These are phyloP conservation scores for Collariella sp. DNA, from an alignment of 495 filamentous ascomycete species.

Conservation along the genomic window DNA sequence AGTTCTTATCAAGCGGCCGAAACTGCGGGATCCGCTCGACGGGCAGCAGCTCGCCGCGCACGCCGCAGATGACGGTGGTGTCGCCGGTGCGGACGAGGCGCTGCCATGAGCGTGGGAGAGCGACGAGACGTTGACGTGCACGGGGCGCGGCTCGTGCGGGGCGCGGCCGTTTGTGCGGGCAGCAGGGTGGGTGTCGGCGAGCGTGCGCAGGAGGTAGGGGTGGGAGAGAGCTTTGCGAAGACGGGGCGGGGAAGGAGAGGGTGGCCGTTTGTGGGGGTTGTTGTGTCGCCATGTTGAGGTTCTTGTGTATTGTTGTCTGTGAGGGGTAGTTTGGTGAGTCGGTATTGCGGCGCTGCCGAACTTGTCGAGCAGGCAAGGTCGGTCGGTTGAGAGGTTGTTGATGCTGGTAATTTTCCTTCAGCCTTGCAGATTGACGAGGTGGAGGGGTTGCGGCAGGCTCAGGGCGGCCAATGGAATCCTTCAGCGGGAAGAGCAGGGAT, in stretches of 20 bases:
- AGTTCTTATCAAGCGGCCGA: constrained; percentile 30
- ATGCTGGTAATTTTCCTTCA: constrained; percentile 6
- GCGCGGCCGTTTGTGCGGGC: constrained; percentile 70
- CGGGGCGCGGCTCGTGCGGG: constrained; percentile 57
- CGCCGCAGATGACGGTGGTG: constrained; percentile 84
- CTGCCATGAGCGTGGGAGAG: constrained; percentile 83
- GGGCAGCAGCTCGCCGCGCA: constrained; percentile 76
- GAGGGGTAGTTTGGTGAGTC: neutral
- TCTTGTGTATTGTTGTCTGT: neutral
- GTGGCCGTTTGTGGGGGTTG: constrained; percentile 29
- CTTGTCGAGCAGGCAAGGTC: neutral
- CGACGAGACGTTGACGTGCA: constrained; percentile 65
- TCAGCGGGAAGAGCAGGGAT: neutral
- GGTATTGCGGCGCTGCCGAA: neutral
- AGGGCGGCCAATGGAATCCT: constrained; percentile 1
- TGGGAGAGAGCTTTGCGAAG: constrained; percentile 87
- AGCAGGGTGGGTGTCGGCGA: constrained; percentile 47
- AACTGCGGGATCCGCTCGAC: constrained; percentile 60
- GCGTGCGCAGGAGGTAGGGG: constrained; percentile 81
- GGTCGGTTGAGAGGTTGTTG: neutral
- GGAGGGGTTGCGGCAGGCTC: neutral
- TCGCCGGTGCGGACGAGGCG: constrained; percentile 82
- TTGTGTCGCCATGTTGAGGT: neutral
- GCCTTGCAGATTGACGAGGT: constrained; percentile 12
- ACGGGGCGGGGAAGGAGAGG: constrained; percentile 64